A percentile compares a stretch with the other conserved stretches of the same genome.
Evolutionary conservation across 306 rosid species (phyloP).

Genomic region (Hylodesmum podocarpum): DNA sequence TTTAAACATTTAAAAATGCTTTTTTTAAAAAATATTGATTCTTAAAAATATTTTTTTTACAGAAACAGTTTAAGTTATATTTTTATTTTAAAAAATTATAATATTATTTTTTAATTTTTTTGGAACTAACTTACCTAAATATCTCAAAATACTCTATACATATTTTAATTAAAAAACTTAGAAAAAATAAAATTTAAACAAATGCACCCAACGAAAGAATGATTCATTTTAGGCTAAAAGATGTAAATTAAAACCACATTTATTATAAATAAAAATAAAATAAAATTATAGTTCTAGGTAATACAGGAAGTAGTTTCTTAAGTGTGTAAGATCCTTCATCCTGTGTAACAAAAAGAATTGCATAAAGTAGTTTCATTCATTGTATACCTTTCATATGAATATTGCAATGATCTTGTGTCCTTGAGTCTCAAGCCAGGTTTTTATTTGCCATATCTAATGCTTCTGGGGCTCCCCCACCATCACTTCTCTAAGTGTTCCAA

Average conservation of each 20-base stretch:
- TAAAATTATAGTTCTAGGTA: neutral
- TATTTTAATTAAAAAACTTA: too few relatives aligned
- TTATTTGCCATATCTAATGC: constrained; percentile 33
- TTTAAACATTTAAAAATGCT: too few relatives aligned
- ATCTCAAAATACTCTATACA: too few relatives aligned
- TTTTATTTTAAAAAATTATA: too few relatives aligned
- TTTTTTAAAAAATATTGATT: too few relatives aligned
- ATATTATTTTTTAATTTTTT: too few relatives aligned
- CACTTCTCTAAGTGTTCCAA: constrained; percentile 23
- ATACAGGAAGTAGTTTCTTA: neutral
- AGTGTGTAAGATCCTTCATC: neutral
- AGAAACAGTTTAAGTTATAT: too few relatives aligned
- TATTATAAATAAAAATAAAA: neutral
- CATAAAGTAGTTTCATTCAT: neutral
- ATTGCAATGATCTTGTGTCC: neutral
- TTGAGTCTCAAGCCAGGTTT: neutral
- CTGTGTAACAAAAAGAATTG: neutral
- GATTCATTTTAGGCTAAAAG: neutral
- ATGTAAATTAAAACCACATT: neutral
- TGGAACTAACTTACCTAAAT: too few relatives aligned
- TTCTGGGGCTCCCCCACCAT: constrained; percentile 34
- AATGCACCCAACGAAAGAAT: too few relatives aligned
- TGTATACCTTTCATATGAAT: neutral
- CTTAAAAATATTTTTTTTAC: too few relatives aligned
- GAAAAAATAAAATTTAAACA: too few relatives aligned